Base-by-base conservation (phyloP, 805 yeast species). In the Wickerhamomyces xylosicus region DNA sequence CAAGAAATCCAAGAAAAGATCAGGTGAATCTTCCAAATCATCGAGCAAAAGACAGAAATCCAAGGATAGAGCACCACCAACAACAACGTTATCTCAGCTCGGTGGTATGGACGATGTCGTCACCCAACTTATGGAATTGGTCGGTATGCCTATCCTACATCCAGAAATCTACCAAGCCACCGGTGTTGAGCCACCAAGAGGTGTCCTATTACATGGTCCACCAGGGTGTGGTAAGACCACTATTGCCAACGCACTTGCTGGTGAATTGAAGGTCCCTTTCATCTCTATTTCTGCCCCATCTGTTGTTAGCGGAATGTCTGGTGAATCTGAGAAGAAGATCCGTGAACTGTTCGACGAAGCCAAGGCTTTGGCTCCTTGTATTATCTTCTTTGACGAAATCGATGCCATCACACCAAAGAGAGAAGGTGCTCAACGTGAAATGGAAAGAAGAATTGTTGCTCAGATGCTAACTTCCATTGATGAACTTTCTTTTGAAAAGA, bases 221-320 rank as follows among this genome's bases (percentile, higher is more conserved):
- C 98, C 97, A 2, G 98, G 98, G 14, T 92, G 98, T 66, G 98
- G 98, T 57, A 92, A 92, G 53, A 92, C 98, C 0, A 81, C 95
- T 33, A 79, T 92, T 39, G 98, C 98, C 3, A 87, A 87, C 58
- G 96, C 97, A 0, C 64, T 92, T 18, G 98, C 98, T 1, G 95
- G 95, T 21, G 95, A 90, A 54, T 68, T 92, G 25, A 83, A 86
- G 48, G 95, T 92, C 0, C 96, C 97, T 0, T 92, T 92, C 54
- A 76, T 92, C 15, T 80, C 83, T 34, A 71, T 92, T 1, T 83
- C 95, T 20, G 97, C 98, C 0, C 98, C 98, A 1, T 81, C 95
- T 2, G 85, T 92, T 8, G 97, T 92, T 0, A 85, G 95, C 44
- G 98, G 98, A 5, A 92, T 92, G 97, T 85, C 95, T n/a, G 98